Conservation (phyloP, 2,329 filamentous ascomycete genomes). For the Aotearoamyces nothofagi region DNA sequence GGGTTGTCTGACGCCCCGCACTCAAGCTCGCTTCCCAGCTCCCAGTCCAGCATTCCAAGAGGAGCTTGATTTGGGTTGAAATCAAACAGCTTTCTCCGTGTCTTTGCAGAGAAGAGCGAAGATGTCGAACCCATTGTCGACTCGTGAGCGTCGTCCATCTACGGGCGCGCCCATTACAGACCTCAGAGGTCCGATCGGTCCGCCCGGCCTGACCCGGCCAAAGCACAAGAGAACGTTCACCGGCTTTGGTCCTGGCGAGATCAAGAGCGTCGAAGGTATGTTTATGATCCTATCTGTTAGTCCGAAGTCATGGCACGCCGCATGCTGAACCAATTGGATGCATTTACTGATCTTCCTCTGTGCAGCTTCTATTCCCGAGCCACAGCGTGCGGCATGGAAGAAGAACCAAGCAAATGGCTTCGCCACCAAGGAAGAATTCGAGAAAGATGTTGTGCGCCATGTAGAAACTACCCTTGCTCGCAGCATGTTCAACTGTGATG, state of each 20-base stretch:
- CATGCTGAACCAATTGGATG: constrained; percentile 1
- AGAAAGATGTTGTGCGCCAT: constrained; percentile 79
- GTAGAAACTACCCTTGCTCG: constrained; percentile 93
- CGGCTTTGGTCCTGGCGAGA: constrained; percentile 78
- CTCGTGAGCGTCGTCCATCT: constrained; percentile 68
- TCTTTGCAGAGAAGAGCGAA: too few species aligned
- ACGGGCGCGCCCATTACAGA: constrained; percentile 72
- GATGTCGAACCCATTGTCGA: constrained; percentile 9
- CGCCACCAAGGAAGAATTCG: constrained; percentile 66
- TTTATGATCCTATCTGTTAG: constrained; percentile 1
- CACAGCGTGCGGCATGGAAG: constrained; percentile 68
- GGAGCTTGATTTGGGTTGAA: too few species aligned
- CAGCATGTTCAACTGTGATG: constrained; percentile 97
- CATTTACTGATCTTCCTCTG: neutral
- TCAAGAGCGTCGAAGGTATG: constrained; percentile 82
- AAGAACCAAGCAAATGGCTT: constrained; percentile 52
- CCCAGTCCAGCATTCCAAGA: too few species aligned
- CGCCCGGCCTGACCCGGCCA: constrained; percentile 68
- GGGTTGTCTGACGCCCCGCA: too few species aligned
- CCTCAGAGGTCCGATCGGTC: constrained; percentile 73
- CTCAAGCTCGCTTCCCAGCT: too few species aligned
- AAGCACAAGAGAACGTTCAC: constrained; percentile 98
- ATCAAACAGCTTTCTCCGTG: too few species aligned
- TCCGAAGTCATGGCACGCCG: too few species aligned
- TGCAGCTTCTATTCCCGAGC: constrained; percentile 70